Conservation (phyloP, 2,329 filamentous ascomycete species). For the Aspergillus sp. region DNA sequence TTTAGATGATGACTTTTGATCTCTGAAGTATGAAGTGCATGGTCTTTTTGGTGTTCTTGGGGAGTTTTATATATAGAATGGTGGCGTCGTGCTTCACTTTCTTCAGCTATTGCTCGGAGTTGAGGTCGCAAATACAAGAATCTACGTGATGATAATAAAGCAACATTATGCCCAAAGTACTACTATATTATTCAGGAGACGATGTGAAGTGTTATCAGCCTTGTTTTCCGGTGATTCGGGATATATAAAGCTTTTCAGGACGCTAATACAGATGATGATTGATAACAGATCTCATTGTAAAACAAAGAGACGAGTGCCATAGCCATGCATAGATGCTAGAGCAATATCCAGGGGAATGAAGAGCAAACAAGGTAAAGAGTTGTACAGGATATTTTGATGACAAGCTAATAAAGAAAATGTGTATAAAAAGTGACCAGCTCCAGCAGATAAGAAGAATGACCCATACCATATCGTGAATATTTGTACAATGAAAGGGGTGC, state of each 20-base stretch:
- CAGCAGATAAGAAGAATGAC: constrained; percentile 1
- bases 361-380: constrained; percentile 4
- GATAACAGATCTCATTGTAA: background rate
- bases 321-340: background rate
- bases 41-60: background rate
- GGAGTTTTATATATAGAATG: constrained; percentile 1
- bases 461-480: constrained; percentile 16
- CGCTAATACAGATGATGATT: background rate
- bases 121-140: no score
- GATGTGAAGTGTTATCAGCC: no score
- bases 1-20: constrained; percentile 7
- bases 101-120: no score
- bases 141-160: no score
- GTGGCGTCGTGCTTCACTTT: background rate
- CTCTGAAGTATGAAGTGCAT: background rate
- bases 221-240: no score
- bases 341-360: background rate
- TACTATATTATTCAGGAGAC: no score
- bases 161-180: no score
- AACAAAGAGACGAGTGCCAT: background rate
- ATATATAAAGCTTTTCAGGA: background rate
- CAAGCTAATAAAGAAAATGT: constrained; percentile 5
- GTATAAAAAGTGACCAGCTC: no score
- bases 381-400: constrained; percentile 16
- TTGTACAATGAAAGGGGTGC: constrained; percentile 7